Evolutionary conservation across 2,329 filamentous ascomycete genomes (phyloP), one percentile per base, ranked within the genome.

Genomic region (Pseudogymnoascus sp.): DNA sequence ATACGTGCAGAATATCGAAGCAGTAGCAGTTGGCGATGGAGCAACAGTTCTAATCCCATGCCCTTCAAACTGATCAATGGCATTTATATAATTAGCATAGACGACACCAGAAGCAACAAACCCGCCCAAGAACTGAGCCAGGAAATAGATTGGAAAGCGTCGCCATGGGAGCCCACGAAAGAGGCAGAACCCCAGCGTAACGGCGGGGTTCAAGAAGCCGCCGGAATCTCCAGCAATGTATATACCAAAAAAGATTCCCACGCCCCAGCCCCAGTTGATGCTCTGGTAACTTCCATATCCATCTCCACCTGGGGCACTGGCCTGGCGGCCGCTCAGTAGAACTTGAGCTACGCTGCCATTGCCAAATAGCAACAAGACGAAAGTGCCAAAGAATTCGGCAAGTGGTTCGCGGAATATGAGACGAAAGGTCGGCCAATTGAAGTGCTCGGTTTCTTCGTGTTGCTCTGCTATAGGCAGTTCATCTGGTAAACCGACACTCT

Each of bases 1-100:
- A 68, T 90, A 90, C 0, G 88, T 90, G 77, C 84, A 87, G 72
- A 90, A 90, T 65, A 91, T 84, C 1, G 83, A 86, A 0, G 85
- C 88, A 0, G 86, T 87, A 1, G 86, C 80, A 48, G 82, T 87
- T 27, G 75, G 71, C 7, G 76, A 80, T 40, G 74, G 82, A 1
- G 80, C 80, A 0, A 90, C 87, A 1, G 86, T 89, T 25, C 87
- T 80, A 62, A 87, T 78, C 12, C 80, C 76, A 2, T 78, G 72
- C 12, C 86, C 87, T 71, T 89, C 87, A 67, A 82, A 85, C 21
- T 74, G 71, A 66, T 88, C 80, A 66, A 90, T 88, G 33, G 85
- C 85, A 5, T 80, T 82, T 62, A 81, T 80, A 72, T 87, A 87
- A 73, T 86, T 87, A 21, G 77, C 83, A 68, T 87, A 87, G 12